phyloP scores from a whole-genome alignment of 345 rosid genomes.

The Geranium brycei region DNA sequence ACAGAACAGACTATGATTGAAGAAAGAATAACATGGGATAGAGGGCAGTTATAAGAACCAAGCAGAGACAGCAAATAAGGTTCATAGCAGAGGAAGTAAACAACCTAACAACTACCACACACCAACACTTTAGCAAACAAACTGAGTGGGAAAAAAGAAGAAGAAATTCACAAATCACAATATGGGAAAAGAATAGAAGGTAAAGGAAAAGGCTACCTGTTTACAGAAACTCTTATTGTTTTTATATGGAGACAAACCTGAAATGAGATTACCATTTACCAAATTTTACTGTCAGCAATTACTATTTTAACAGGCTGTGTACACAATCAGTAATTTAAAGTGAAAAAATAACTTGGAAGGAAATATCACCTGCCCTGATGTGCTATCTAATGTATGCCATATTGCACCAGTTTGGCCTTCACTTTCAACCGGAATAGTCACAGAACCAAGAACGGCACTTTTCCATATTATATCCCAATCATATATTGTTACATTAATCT shows the following conservation, averaged over 20 bases:
- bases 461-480: conserved; percentile 99
- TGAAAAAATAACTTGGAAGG: conserved; percentile 12
- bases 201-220: conserved; percentile 1
- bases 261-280: conserved; percentile 3
- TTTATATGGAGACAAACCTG: conserved; percentile 93
- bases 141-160: background rate
- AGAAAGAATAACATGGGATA: no score
- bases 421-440: conserved; percentile 65
- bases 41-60: no score
- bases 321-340: conserved; percentile 3
- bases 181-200: background rate
- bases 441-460: conserved; percentile 94
- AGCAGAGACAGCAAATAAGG: no score
- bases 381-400: conserved; percentile 80
- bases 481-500: conserved; percentile 91
- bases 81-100: no score
- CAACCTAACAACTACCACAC: no score
- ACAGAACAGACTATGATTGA: no score
- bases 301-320: conserved; percentile 10
- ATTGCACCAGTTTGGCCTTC: conserved; percentile 86
- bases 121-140: no score
- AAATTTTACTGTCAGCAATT: background rate
- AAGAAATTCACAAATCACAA: background rate
- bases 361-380: conserved; percentile 78
- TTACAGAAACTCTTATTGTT: conserved; percentile 46